Base-by-base conservation (phyloP, 257 asterid genomes). In the Cordia subcordata region DNA sequence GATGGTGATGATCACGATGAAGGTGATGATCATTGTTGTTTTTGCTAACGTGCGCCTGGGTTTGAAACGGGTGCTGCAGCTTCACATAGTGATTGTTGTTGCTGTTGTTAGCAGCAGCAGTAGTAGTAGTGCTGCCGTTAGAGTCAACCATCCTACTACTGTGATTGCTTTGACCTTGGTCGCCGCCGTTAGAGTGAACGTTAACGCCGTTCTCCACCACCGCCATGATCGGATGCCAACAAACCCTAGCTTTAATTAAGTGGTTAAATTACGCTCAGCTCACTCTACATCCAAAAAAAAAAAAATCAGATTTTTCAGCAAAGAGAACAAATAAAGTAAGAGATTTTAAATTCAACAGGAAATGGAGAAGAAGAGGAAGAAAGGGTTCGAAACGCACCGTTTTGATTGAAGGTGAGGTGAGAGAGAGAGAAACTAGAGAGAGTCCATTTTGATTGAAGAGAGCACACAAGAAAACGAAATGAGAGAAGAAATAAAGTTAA, bases 171-270 rank as follows among this genome's bases (percentile, higher is more conserved):
- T 20, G 38, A 53, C 16, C 17, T 53, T 53, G 57, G 8, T 22
- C 16, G 16, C 23, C 13, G 8, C 57, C 21, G 47, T 42, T 42
- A 8, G 47, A 42, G 14, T 53, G 57, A 0, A 19, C 37, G n/a
- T 22, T 19, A 52, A 20, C 57, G 32, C 32, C 35, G 33, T 53
- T 33, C 35, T 53, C 57, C 15, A 53, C 57, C 57, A 52, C 56
- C 13, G 57, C 57, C 35, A 53, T 53, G 37, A 53, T 53, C 57
- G 16, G 38, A 53, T 42, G 4, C 4, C 47, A 19, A 52, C 13
- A 13, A 52, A 52, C 57, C 57, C 57, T 20, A 52, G 35, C 15
- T 52, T 13, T 52, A 3, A 10, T 13, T 52, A 3, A 10, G 10
- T 11, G 2, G 9, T 27, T 22, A 18, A 13, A 52, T n/a, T n/a